Evolutionary conservation across 345 rosid species (phyloP), one percentile per base, ranked within the genome.

Genomic region (Eutrema heterophyllum): DNA sequence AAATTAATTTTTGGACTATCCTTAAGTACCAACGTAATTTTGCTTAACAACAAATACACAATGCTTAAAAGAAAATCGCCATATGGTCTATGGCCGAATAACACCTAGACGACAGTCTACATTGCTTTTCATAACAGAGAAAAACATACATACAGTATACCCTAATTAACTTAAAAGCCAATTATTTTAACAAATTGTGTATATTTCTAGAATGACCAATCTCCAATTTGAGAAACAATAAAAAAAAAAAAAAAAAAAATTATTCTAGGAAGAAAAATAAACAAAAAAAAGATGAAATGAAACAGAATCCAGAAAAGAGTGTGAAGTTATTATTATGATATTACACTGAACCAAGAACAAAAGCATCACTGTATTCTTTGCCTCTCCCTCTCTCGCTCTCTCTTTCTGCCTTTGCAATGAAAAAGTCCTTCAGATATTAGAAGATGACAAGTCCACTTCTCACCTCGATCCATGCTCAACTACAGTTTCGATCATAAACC

Each of bases 401-500:
- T 68, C 15, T 49, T 38, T 74, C 21, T 67, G 66, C 72, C 53
- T 67, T 67, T 18, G 67, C 67, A 67, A 48, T 74, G 61, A 46
- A 58, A 74, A 74, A 73, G 36, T 40, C 67, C 68, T 41, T 67
- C 1, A 67, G 60, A 59, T 48, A 63, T 46, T 45, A 39, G 15
- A 55, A 38, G 49, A 65, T 65, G 59, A 39, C 48, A 57, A 57
- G 52, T 29, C 67, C 73, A 67, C 62, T 75, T 75, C 68, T 60
- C 72, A 65, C 78, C 50, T 57, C 57, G 58, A 56, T 38, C 36
- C 72, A 65, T 39, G 52, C 72, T 67, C 64, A 43, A 41, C 65
- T 38, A 62, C 57, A 43, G 8, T 59, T 67, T 74, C 45, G 5
- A 67, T 75, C 69, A 53, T 50, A 75, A 39, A 43, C 27, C 64